Conservation (phyloP, 2,329 filamentous ascomycete species). For the Colletotrichum orbiculare region DNA sequence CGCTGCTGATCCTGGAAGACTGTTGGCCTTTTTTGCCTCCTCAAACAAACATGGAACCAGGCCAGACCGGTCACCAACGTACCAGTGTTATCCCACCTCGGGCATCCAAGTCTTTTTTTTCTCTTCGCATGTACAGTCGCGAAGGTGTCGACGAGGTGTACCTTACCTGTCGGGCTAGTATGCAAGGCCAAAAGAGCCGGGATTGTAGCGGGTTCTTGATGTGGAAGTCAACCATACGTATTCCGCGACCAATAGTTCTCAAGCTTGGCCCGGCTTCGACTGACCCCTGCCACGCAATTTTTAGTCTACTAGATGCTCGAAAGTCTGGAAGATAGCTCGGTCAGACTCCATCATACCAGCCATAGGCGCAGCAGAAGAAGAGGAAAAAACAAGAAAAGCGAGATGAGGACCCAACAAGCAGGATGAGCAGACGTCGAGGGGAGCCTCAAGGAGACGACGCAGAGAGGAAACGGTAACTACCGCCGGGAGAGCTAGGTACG, state of each 20-base stretch:
- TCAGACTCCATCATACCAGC: conserved; percentile 1
- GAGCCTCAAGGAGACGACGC: conserved; percentile 12
- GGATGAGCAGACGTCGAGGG: neutral
- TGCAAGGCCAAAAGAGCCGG: conserved; percentile 13
- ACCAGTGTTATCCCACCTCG: conserved; percentile 3
- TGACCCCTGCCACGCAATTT: conserved; percentile 18
- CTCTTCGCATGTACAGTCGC: conserved; percentile 7
- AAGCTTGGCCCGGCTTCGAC: neutral
- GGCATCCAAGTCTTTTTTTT: conserved; percentile 18
- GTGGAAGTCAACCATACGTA: conserved; percentile 24
- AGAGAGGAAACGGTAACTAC: neutral
- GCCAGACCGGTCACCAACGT: neutral
- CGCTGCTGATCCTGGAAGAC: conserved; percentile 8
- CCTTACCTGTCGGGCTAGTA: conserved; percentile 18
- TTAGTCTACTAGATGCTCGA: conserved; percentile 6
- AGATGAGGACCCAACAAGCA: conserved; percentile 1
- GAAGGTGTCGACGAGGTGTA: conserved; percentile 20
- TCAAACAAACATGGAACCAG: conserved; percentile 7
- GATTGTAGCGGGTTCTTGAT: conserved; percentile 16
- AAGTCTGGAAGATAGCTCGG: neutral
- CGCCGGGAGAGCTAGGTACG: conserved; percentile 1
- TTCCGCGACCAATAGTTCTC: conserved; percentile 8
- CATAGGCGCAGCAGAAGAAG: too few relatives aligned
- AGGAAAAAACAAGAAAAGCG: neutral
- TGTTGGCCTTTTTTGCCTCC: conserved; percentile 21